These are phyloP conservation scores for Aspergillus sclerotioniger DNA, from an alignment of 495 filamentous ascomycete genomes.

Conservation along the genomic window DNA sequence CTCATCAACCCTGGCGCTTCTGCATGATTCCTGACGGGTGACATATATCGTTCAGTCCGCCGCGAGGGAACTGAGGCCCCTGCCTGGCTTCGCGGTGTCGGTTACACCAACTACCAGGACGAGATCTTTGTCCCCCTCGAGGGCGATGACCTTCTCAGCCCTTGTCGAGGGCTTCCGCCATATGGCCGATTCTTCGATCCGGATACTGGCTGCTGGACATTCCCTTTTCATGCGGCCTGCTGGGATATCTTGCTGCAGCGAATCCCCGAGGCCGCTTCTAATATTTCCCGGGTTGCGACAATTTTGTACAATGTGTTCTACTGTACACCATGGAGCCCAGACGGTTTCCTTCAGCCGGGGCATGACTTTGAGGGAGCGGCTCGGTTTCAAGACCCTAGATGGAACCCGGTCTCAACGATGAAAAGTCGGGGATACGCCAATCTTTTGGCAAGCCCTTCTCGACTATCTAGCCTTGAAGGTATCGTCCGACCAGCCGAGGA, in stretches of 20 bases:
- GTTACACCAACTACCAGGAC: constrained; percentile 1
- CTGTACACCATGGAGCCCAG: constrained; percentile 5
- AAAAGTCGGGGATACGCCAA: constrained; percentile 3
- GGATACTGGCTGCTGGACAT: neutral
- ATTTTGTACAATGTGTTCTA: neutral
- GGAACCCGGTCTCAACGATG: neutral
- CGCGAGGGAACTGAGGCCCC: neutral
- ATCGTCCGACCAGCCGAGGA: neutral
- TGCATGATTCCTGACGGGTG: neutral
- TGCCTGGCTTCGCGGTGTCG: constrained; percentile 4
- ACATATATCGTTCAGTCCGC: neutral
- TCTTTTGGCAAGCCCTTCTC: neutral
- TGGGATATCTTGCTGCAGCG: constrained; percentile 10
- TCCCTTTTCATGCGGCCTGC: constrained; percentile 3
- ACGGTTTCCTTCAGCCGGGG: constrained; percentile 5
- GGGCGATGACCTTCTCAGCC: too few relatives aligned
- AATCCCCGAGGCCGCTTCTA: neutral
- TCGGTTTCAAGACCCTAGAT: constrained; percentile 4
- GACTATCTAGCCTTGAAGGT: neutral
- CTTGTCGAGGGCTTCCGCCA: neutral
- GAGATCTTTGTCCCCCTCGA: neutral
- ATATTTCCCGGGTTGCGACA: neutral
- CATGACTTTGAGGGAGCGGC: constrained; percentile 10
- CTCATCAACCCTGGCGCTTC: too few relatives aligned
- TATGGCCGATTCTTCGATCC: neutral